Evolutionary conservation across 2,329 filamentous ascomycete species (phyloP), one percentile per base, ranked within the genome.

Genomic region (Botryosphaeria dothidea): DNA sequence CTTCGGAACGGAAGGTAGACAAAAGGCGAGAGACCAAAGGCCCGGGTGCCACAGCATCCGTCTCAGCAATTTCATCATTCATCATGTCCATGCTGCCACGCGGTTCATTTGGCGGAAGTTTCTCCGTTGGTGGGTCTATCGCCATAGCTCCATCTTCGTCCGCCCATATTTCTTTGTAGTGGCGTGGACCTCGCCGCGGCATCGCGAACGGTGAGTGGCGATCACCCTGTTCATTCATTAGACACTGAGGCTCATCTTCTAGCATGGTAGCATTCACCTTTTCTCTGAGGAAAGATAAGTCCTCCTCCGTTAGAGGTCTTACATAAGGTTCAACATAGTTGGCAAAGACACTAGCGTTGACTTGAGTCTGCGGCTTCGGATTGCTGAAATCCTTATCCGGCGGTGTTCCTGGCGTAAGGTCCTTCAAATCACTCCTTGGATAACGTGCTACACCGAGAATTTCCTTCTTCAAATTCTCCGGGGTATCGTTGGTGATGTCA

Each of bases 341-440:
- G n/a, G 91, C 90, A 77, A 99, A 99, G 1, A 94, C 97, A 65
- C 88, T 90, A 69, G 95, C 95, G 75, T 91, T 93, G 76, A 98
- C 95, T 81, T 99, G 95, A 72, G 94, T 96, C 21, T 90, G 89
- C 4, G 94, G 93, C 75, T 98, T 99, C 36, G 92, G 90, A 74
- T 88, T 96, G 75, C 92, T 97, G 73, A 97, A 98, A 80, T 99
- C 95, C 75, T 92, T 93, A 77, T 98, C 93, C 1, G 95, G 94
- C 1, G 93, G 91, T 43, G 91, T 89, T 54, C 95, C 95, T 11
- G 94, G 91, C 68, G 96, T 96, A 69, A 95, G 83, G 73, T 97
- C 90, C 65, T 88, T 85, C 8, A 99, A 84, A 72, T 97, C 92
- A 68, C 86, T 90, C 61, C 85, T 85, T 0, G 95, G 95, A 74